Evolutionary conservation across 257 asterid species (phyloP), one percentile per base, ranked within the genome.

Genomic region (Primulina eburnea): DNA sequence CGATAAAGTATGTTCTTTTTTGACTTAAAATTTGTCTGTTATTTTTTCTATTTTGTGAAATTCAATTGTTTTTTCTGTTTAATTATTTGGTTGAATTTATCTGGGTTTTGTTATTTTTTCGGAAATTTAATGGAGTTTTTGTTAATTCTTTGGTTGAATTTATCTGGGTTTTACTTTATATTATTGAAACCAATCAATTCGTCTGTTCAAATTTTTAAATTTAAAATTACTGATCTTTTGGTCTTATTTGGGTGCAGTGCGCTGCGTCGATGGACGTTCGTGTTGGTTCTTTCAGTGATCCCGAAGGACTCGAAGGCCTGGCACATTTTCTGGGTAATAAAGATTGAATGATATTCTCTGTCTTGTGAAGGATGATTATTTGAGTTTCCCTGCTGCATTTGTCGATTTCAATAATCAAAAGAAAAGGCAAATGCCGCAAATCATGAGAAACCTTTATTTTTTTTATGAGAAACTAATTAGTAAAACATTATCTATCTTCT

Each of bases 221-320:
- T 71, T 20, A 20, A 72, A 64, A 8, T 66, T 21, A 43, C n/a
- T 40, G 65, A 14, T 55, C 64, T 64, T 62, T 76, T 59, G 67
- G 70, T 75, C 52, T 62, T 77, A 69, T 34, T 60, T 64, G 53
- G 69, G 65, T 70, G 71, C 88, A 94, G 99, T 91, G 99, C 64
- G 89, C 96, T 57, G 97, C 97, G 77, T 91, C 95, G 20, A 91
- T 94, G 99, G 87, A 83, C 77, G 99, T 91, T 62, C 87, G 97
- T 16, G 88, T 94, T n/a, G 99, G 99, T 80, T 76, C 92, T 50
- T 94, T 89, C 80, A 89, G 97, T 62, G 97, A 94, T 73, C 99
- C 99, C 2, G 83, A 86, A 38, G 97, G 97, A 56, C 95, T 94
- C n/a, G 93, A 89, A 76, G 99, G 99, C 72, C 97, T 94, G 69